Evolutionary conservation across 1,139 yeast genomes (phyloP).

Genomic region (Yamadazyma diddensiae): DNA sequence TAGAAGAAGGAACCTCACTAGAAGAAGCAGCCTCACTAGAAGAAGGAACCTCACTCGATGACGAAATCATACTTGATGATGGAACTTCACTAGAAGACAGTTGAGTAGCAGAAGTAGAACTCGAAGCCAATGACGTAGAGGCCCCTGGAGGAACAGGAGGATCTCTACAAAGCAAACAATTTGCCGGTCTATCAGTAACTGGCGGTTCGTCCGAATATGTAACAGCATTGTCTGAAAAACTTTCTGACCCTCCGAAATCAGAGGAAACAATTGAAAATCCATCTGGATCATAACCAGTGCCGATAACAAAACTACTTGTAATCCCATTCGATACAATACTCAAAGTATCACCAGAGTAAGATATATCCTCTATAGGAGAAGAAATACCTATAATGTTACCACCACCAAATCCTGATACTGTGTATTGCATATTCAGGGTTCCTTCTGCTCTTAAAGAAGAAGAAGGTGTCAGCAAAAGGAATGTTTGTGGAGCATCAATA

Average conservation of each 20-base stretch:
- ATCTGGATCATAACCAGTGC: constrained; percentile 19
- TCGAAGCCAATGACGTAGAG: neutral
- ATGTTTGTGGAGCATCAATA: constrained; percentile 15
- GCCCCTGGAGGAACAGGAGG: neutral
- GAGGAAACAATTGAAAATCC: constrained; percentile 12
- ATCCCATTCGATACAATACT: constrained; percentile 10
- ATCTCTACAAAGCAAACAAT: constrained; percentile 1
- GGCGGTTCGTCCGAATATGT: constrained; percentile 5
- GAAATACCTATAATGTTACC: constrained; percentile 25
- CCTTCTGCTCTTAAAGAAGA: constrained; percentile 19
- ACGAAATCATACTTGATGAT: constrained; percentile 2
- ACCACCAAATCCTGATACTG: constrained; percentile 25
- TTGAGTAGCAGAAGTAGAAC: neutral
- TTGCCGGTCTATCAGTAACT: neutral
- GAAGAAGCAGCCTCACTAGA: constrained; percentile 6
- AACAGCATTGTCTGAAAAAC: constrained; percentile 8
- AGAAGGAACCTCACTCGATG: constrained; percentile 5
- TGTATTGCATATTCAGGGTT: constrained; percentile 15
- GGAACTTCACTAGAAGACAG: constrained; percentile 2
- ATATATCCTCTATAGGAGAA: constrained; percentile 12
- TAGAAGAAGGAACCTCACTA: constrained; percentile 1
- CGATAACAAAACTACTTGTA: constrained; percentile 22
- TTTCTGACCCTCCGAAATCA: constrained; percentile 13
- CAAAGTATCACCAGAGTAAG: constrained; percentile 10
- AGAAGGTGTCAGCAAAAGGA: constrained; percentile 18